Base-by-base conservation (phyloP, 31 red algal species). In the Odonthalia washingtoniensis region DNA sequence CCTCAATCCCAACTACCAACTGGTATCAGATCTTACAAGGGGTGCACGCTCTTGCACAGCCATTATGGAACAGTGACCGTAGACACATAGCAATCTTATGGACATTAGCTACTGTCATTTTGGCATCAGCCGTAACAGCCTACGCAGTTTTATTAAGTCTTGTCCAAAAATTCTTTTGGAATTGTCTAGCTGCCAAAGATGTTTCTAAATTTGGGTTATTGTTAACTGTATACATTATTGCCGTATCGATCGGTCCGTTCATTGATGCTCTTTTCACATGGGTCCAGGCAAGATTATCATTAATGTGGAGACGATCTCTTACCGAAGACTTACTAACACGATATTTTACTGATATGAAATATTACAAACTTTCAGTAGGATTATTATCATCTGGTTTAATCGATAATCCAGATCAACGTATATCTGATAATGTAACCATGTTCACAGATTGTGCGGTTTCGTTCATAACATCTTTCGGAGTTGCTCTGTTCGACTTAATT, bases 381-480 rank as follows among this genome's bases (percentile, higher is more conserved):
- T 21, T 66, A 14, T n/a, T n/a, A n/a, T 57, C 49, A 9, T 57
- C 49, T 57, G 12, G 9, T 14, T 9, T 21, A 9, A 57, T 57
- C 49, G 96, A 98, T 46, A 99, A 99, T 91, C 94, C 94, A 36
- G 97, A 99, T 75, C 94, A 99, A 83, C 91, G 97, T 34, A 95
- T 99, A 86, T 78, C 97, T 1, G 97, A 99, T 6, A 94, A 99
- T 81, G 81, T 96, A 32, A 65, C 40, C 3, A 72, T 94, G 26
- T 99, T 99, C 70, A 99, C 97, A 0, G 46, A 33, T 27, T 94
- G 94, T 27, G 94, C 94, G 21, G 70, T 99, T 5, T 74, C 74
- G 46, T 83, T 99, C 27, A 90, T 95, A 46, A 89, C 96, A 65
- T 89, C 94, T n/a, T 53, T 99, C 39, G 65, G 96, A 38, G 91